Base-by-base conservation (phyloP, 768 basidiomycete species). In the Tylopilus plumbeoviolaceoides region DNA sequence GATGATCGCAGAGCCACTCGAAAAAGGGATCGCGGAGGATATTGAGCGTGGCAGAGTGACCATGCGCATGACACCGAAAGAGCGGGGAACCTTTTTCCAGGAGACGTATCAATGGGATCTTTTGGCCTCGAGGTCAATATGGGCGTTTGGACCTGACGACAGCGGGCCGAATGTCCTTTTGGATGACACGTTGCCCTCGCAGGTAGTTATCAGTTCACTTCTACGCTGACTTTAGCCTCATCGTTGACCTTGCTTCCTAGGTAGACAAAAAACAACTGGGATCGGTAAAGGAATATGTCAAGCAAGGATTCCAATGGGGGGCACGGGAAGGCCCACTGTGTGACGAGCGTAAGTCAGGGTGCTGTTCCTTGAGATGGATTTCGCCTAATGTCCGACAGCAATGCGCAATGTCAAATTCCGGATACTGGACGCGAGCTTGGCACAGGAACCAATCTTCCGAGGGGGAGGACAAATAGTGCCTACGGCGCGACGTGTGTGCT, bases 221-320 rank as follows among this genome's bases (percentile, higher is more conserved):
- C 8, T 43, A 21, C 20, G 31, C 8, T 41, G 23, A 28, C 36
- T 33, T 18, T 7, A 25, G 17, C 21, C 25, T 23, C 31, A 28
- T 31, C 14, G 45, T 35, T 54, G 47, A 55, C 45, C 31, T 40
- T 18, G 36, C 36, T 38, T 39, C 55, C 17, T 59, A 92, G 87
- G 83, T 97, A 40, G 95, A 99, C 73, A 97, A 97, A 73, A 98
- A 95, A 68, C 63, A 94, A 48, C 73, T 99, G 47, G 83, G 80
- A 33, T 86, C 87, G 7, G 91, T 98, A 50, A 95, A 85, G 72
- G 95, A 98, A 59, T 88, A 93, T 57, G 87, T 99, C 64, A 98
- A 93, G 73, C 97, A 99, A 72, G 97, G 97, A 33, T 99, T 99
- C 85, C 97, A 97, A 66, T 98, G 97, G 97, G 97, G 93, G 46